A percentile compares a stretch with the other conserved stretches of the same genome.
Conservation (phyloP, 2,329 filamentous ascomycete genomes). For the Nigrospora osmanthi region DNA sequence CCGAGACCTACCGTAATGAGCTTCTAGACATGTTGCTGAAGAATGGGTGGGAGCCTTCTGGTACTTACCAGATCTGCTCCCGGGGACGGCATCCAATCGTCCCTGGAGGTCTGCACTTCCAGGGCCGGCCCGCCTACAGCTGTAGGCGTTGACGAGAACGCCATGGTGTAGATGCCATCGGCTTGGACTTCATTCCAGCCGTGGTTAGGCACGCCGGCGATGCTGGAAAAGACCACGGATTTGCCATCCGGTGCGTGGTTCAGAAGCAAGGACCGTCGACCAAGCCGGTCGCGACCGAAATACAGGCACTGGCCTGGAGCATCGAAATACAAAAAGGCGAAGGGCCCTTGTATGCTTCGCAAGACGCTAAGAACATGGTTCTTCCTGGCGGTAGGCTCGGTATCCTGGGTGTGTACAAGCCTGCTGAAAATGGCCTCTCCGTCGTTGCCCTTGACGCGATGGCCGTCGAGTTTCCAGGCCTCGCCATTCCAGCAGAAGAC, state of each 20-base stretch:
- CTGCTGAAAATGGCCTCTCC: conserved; percentile 57
- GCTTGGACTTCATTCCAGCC: conserved; percentile 78
- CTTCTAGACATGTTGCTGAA: conserved; percentile 21
- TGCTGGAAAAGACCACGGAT: conserved; percentile 59
- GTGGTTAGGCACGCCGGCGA: conserved; percentile 45
- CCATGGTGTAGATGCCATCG: conserved; percentile 68
- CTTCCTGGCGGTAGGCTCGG: conserved; percentile 15
- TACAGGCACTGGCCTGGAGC: conserved; percentile 53
- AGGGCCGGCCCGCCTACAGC: conserved; percentile 5
- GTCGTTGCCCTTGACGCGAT: conserved; percentile 66
- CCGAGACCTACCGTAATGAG: conserved; percentile 43
- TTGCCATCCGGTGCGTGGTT: conserved; percentile 32
- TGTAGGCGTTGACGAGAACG: conserved; percentile 30
- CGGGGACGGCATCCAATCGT: conserved; percentile 24
- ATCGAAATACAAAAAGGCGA: conserved; percentile 83
- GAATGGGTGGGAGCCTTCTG: conserved; percentile 1
- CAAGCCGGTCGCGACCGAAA: conserved; percentile 82
- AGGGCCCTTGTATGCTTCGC: conserved; percentile 67
- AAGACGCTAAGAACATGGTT: conserved; percentile 42
- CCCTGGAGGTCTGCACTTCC: conserved; percentile 8
- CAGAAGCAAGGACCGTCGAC: conserved; percentile 72
- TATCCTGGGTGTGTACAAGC: conserved; percentile 23
- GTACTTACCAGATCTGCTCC: conserved; percentile 38
- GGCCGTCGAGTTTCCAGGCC: conserved; percentile 67
- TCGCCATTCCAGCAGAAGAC: conserved; percentile 96